Evolutionary conservation across 2,329 filamentous ascomycete genomes (phyloP).

Genomic region (Ilyonectria mors-panacis): DNA sequence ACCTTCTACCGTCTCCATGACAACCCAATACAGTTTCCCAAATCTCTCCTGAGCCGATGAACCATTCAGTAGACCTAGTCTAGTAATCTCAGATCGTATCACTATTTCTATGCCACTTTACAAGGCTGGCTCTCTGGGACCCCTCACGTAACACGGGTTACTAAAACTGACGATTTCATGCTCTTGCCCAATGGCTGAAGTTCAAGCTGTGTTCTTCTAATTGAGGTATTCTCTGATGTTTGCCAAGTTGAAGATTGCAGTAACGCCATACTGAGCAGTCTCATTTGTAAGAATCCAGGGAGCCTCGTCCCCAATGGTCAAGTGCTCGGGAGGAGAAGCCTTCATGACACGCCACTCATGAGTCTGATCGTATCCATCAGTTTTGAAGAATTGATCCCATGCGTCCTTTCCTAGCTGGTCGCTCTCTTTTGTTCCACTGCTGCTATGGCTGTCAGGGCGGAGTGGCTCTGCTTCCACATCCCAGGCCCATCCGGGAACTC

Average conservation of each 20-base stretch:
- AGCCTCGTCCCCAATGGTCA: constrained; percentile 32
- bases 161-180: too few species aligned
- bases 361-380: constrained; percentile 30
- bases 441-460: constrained; percentile 34
- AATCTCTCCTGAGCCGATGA: too few species aligned
- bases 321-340: constrained; percentile 30
- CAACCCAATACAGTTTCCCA: too few species aligned
- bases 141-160: too few species aligned
- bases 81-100: too few species aligned
- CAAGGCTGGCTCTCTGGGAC: too few species aligned
- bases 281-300: constrained; percentile 34
- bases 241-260: constrained; percentile 36
- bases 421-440: constrained; percentile 33
- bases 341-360: constrained; percentile 25
- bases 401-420: constrained; percentile 26
- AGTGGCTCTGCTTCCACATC: constrained; percentile 38
- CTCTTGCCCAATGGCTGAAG: too few species aligned
- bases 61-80: too few species aligned
- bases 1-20: too few species aligned
- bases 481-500: constrained; percentile 29
- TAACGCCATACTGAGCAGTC: constrained; percentile 33
- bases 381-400: constrained; percentile 35
- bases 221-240: constrained; percentile 30
- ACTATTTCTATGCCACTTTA: too few species aligned
- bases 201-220: too few species aligned